A percentile compares a stretch with the other conserved stretches of the same genome.
Evolutionary conservation across 805 yeast species (phyloP).

Genomic region (Nakazawaea pomicola): DNA sequence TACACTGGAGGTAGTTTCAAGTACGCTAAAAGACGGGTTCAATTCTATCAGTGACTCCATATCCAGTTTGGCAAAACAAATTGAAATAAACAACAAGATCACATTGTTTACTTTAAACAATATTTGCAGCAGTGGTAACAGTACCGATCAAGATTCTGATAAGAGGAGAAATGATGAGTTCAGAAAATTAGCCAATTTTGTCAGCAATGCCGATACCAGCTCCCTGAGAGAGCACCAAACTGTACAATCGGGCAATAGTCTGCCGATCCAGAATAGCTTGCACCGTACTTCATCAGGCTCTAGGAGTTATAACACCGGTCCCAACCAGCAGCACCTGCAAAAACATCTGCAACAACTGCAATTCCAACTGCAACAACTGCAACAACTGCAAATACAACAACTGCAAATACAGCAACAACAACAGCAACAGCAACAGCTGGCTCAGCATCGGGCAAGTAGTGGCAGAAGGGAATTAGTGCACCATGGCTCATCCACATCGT

Average conservation of each 20-base stretch:
- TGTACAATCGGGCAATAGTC: background rate
- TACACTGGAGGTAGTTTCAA: background rate
- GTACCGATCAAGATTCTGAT: background rate
- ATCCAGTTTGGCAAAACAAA: conserved; percentile 3
- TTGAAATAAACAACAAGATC: conserved; percentile 11
- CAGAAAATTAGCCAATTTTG: conserved; percentile 6
- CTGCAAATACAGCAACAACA: conserved; percentile 28
- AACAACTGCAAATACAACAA: conserved; percentile 25
- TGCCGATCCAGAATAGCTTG: background rate
- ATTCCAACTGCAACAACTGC: too few relatives aligned
- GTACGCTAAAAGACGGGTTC: conserved; percentile 10
- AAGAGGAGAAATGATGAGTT: conserved; percentile 11
- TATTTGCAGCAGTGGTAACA: background rate
- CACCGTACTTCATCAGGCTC: background rate
- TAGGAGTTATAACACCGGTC: conserved; percentile 4
- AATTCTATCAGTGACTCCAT: conserved; percentile 4
- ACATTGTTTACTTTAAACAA: conserved; percentile 7
- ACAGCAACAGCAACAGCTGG: conserved; percentile 20
- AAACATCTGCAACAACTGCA: conserved; percentile 31
- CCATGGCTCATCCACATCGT: conserved; percentile 24
- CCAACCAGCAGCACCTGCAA: conserved; percentile 18
- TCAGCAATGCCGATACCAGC: conserved; percentile 5
- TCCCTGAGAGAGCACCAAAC: conserved; percentile 2
- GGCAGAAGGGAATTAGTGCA: conserved; percentile 3
- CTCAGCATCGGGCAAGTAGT: conserved; percentile 13